Evolutionary conservation across 148 eudicot genomes (phyloP).

Genomic region (Hydrangea macrophylla): DNA sequence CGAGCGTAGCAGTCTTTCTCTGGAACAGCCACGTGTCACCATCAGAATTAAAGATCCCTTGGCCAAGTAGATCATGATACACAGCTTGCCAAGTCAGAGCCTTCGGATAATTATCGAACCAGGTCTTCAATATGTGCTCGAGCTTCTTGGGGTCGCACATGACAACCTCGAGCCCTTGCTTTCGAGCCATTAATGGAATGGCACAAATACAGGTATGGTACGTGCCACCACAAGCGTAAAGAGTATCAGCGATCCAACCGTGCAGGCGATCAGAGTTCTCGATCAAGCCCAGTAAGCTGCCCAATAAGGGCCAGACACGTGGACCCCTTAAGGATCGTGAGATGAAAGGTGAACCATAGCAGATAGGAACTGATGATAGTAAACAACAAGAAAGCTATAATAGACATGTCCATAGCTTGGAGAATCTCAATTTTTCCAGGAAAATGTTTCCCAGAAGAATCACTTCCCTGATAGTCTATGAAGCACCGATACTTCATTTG

Average conservation of each 20-base stretch:
- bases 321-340: conserved; percentile 77
- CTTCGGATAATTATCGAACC: conserved; percentile 86
- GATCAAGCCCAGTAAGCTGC: conserved; percentile 76
- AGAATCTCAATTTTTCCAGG: background rate
- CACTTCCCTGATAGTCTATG: background rate
- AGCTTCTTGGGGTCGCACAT: conserved; percentile 83
- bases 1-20: too few relatives aligned
- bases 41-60: conserved; percentile 82
- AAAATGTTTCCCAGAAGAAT: background rate
- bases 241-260: conserved; percentile 89
- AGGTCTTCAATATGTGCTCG: conserved; percentile 80
- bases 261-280: conserved; percentile 82
- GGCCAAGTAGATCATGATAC: conserved; percentile 77
- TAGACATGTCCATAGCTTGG: conserved; percentile 45
- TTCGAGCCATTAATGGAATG: conserved; percentile 71
- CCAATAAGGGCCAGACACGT: conserved; percentile 83
- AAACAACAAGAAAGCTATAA: conserved; percentile 49
- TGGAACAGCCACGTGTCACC: too few relatives aligned
- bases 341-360: conserved; percentile 88
- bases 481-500: too few relatives aligned
- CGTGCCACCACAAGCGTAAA: conserved; percentile 78
- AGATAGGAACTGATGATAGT: conserved; percentile 50
- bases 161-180: conserved; percentile 83
- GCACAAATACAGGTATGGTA: conserved; percentile 93
- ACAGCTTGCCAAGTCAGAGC: conserved; percentile 97